Evolutionary conservation across 805 yeast genomes (phyloP).

Genomic region (Kuraishia molischiana): DNA sequence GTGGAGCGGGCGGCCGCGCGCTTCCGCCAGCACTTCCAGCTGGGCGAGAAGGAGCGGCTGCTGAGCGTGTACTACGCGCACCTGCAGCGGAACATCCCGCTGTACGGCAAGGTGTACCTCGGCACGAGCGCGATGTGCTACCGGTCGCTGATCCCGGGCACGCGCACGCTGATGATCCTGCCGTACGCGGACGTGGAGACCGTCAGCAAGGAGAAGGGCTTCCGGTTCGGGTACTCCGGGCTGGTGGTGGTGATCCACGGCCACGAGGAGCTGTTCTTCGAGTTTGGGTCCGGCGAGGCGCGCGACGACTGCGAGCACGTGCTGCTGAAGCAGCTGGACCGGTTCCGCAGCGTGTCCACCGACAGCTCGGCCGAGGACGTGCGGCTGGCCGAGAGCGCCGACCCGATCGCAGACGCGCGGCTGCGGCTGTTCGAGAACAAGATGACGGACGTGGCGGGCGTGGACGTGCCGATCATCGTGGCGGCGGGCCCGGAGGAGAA

Average conservation of each 20-base stretch:
- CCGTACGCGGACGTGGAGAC: slow-evolving; percentile 70
- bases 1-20: slow-evolving; percentile 40
- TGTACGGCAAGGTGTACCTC: slow-evolving; percentile 75
- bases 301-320: slow-evolving; percentile 67
- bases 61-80: slow-evolving; percentile 65
- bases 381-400: slow-evolving; percentile 18
- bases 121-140: slow-evolving; percentile 68
- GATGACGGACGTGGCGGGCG: slow-evolving; percentile 47
- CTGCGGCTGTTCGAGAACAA: slow-evolving; percentile 59
- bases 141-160: slow-evolving; percentile 69
- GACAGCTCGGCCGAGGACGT: slow-evolving; percentile 15
- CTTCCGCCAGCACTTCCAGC: slow-evolving; percentile 57
- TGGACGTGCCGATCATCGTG: slow-evolving; percentile 57
- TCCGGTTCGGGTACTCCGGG: slow-evolving; percentile 61
- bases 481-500: slow-evolving; percentile 50
- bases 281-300: slow-evolving; percentile 52
- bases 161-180: slow-evolving; percentile 70
- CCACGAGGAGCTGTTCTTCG: slow-evolving; percentile 68
- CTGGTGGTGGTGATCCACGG: slow-evolving; percentile 62
- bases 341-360: slow-evolving; percentile 1
- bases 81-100: slow-evolving; percentile 61
- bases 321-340: slow-evolving; percentile 25
- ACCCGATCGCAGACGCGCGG: slow-evolving; percentile 42
- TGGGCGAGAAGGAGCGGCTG: slow-evolving; percentile 39
- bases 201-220: slow-evolving; percentile 58